These are phyloP conservation scores for Neurospora sp. DNA, from an alignment of 2,329 filamentous ascomycete genomes.

Conservation along the genomic window DNA sequence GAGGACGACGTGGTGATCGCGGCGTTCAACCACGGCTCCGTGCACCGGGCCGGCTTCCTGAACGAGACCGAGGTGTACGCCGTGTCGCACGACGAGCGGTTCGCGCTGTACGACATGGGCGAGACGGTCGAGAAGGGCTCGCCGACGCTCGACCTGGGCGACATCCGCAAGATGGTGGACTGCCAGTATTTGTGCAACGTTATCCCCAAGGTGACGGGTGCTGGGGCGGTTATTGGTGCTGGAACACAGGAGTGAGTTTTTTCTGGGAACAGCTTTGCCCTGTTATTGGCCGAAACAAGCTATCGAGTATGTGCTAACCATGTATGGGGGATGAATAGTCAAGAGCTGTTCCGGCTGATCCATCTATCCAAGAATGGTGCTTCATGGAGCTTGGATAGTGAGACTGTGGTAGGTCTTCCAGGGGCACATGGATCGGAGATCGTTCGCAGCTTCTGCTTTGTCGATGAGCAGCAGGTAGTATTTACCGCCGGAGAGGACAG, in stretches of 20 bases:
- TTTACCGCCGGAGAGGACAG: conserved; percentile 52
- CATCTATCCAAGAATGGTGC: conserved; percentile 42
- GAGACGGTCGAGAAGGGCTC: conserved; percentile 52
- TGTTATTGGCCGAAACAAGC: neutral
- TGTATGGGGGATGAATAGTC: conserved; percentile 25
- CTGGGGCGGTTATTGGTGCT: conserved; percentile 50
- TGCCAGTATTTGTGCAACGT: conserved; percentile 70
- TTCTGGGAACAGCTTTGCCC: neutral
- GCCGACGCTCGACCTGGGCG: conserved; percentile 51
- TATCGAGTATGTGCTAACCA: conserved; percentile 1
- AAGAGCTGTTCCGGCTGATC: conserved; percentile 48
- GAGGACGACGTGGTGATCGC: conserved; percentile 72
- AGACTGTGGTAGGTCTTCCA: conserved; percentile 46
- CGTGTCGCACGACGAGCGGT: conserved; percentile 67
- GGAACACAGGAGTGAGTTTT: conserved; percentile 55
- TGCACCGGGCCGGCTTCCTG: conserved; percentile 67
- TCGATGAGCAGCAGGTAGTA: conserved; percentile 48
- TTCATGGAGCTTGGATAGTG: conserved; percentile 44
- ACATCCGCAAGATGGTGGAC: conserved; percentile 52
- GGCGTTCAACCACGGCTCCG: conserved; percentile 68
- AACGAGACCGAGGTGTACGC: conserved; percentile 56
- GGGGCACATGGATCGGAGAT: conserved; percentile 56
- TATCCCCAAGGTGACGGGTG: conserved; percentile 46
- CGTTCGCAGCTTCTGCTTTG: conserved; percentile 53
- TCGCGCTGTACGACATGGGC: conserved; percentile 61